Evolutionary conservation across 148 eudicot species (phyloP).

Genomic region (Mesembryanthemum crystallinum): DNA sequence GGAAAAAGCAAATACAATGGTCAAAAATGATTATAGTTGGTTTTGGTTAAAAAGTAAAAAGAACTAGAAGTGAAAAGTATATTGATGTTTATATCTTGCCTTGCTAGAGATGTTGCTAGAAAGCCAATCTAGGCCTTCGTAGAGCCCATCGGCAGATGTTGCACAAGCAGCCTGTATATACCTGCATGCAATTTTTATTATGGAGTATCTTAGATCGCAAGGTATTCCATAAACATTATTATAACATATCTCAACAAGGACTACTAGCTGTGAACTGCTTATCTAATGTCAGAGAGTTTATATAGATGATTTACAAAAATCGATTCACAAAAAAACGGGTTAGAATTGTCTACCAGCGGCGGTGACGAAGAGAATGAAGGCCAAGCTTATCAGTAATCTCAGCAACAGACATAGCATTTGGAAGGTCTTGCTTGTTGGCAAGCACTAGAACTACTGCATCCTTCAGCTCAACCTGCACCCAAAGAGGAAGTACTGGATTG

Average conservation of each 20-base stretch:
- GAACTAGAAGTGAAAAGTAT: not conserved
- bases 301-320: too few species aligned
- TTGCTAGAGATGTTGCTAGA: slow-evolving; percentile 28
- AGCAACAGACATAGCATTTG: slow-evolving; percentile 59
- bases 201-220: too few species aligned
- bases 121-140: slow-evolving; percentile 41
- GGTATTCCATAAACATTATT: not conserved
- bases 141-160: slow-evolving; percentile 37
- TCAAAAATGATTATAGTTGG: not conserved
- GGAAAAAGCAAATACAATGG: not conserved
- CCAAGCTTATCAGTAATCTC: slow-evolving; percentile 67
- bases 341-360: slow-evolving; percentile 28
- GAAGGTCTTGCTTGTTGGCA: slow-evolving; percentile 76
- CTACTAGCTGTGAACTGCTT: too few species aligned
- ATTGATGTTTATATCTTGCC: slow-evolving; percentile 1
- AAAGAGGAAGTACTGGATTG: not conserved
- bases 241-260: too few species aligned
- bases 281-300: too few species aligned
- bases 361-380: slow-evolving; percentile 53
- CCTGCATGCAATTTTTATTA: slow-evolving; percentile 19
- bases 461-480: slow-evolving; percentile 8
- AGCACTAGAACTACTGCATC: slow-evolving; percentile 41
- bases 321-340: too few species aligned
- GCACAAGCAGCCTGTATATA: slow-evolving; percentile 37
- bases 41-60: too few species aligned